Evolutionary conservation across 2,329 filamentous ascomycete species (phyloP), one percentile per base, ranked within the genome.

Genomic region (Fusarium sp.): DNA sequence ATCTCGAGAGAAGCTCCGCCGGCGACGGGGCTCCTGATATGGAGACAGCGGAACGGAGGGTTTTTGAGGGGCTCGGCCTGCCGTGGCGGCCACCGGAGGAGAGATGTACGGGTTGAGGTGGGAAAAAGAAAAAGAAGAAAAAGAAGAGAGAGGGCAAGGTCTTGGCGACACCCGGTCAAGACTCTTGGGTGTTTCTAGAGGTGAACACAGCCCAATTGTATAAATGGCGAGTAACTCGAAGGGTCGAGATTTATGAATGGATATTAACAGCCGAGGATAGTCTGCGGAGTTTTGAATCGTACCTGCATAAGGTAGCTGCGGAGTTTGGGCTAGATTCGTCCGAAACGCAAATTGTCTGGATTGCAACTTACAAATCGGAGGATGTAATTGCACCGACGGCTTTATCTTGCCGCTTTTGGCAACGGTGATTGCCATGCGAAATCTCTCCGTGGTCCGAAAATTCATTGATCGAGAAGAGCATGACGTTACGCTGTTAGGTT

Each of bases 11-110:
- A 76, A 66, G 62, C 42, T 59, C 57, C 19, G 50, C 57, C 14
- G 69, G 58, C 3, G 80, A 86, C 67, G 76, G 75, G 68, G 89
- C 89, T 11, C 86, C 86, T 71, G 84, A 90, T 46, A 89, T 92
- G 83, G 81, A 89, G 75, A 90, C 91, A 69, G 93, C 94, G 7
- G 94, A 98, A 82, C 89, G 84, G 79, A 87, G 89, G 65, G 91
- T 97, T 1, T 97, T 98, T 84, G 87, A 90, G 65, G 91, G 91
- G 0, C 76, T 98, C 66, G 91, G 88, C 0, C 80, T 98, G 63
- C 84, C 85, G 46, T 94, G 88, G 85, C 84, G 89, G 57, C 82
- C 84, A 24, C 89, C 92, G 0, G 84, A 84, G 62, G 89, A 93
- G 77, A 85, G 92, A 67, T 93, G 90, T 73, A 92, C 91, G 2